These are phyloP conservation scores for Cladosporium sp. DNA, from an alignment of 2,329 filamentous ascomycete species.

Conservation along the genomic window DNA sequence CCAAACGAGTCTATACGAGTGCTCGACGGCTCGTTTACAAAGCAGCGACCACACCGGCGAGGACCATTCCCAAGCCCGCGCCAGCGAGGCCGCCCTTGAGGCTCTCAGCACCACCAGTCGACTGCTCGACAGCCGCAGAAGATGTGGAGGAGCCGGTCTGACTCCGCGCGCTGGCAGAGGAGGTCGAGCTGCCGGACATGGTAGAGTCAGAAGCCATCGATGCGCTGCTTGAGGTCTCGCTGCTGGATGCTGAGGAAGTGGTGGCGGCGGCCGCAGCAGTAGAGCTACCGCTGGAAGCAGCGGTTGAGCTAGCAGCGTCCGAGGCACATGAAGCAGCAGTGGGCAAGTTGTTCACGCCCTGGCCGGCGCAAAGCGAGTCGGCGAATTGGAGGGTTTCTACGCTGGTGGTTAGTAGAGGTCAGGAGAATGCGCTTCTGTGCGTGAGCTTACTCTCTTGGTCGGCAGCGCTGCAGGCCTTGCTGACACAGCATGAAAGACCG, in stretches of 20 bases:
- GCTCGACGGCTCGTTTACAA: conserved; percentile 15
- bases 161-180: background rate
- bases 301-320: conserved; percentile 13
- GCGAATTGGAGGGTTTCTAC: conserved; percentile 42
- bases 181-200: background rate
- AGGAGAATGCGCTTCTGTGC: background rate
- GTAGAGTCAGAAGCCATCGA: background rate
- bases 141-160: background rate
- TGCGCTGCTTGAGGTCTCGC: background rate
- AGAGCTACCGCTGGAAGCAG: conserved; percentile 4
- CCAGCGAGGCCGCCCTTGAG: background rate
- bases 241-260: background rate
- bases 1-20: too few relatives aligned
- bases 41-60: conserved; percentile 24
- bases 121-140: background rate
- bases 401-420: background rate
- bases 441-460: conserved; percentile 32
- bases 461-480: conserved; percentile 28
- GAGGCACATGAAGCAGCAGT: conserved; percentile 35
- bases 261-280: background rate
- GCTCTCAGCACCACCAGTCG: conserved; percentile 7
- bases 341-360: conserved; percentile 36
- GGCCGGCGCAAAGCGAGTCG: conserved; percentile 35
- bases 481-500: conserved; percentile 40
- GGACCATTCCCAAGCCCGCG: conserved; percentile 15